Evolutionary conservation across 108 stramenopile species (phyloP).

Genomic region (Skeletonema costatum): DNA sequence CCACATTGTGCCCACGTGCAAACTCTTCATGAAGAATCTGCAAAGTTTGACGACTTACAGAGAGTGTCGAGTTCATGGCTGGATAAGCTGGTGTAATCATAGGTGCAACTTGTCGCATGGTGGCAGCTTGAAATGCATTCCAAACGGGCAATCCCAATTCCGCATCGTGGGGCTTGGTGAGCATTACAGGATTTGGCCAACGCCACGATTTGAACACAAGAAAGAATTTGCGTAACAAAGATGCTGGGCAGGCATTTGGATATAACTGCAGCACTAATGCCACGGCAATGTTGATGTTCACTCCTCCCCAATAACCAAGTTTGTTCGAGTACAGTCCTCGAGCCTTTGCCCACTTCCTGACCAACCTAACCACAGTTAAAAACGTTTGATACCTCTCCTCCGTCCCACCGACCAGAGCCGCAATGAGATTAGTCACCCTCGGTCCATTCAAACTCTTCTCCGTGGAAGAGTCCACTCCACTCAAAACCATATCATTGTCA

Average conservation of each 20-base stretch:
- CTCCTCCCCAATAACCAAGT: conserved; percentile 95
- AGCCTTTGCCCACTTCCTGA: conserved; percentile 94
- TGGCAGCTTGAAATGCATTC: conserved; percentile 59
- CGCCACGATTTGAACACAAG: conserved; percentile 89
- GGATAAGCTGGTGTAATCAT: conserved; percentile 99
- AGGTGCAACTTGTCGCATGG: conserved; percentile 86
- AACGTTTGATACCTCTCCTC: conserved; percentile 82
- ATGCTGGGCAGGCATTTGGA: conserved; percentile 88
- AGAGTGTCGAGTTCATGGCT: conserved; percentile 96
- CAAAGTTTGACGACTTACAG: conserved; percentile 83
- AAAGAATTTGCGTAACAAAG: conserved; percentile 89
- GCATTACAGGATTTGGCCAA: conserved; percentile 88
- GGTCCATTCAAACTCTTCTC: conserved; percentile 97
- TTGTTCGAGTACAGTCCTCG: conserved; percentile 99
- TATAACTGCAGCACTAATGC: conserved; percentile 93
- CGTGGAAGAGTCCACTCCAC: conserved; percentile 91
- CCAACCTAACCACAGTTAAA: conserved; percentile 85
- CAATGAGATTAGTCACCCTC: conserved; percentile 94
- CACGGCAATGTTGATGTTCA: conserved; percentile 98
- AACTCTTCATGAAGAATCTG: conserved; percentile 91
- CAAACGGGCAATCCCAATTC: conserved; percentile 82
- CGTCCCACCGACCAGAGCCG: conserved; percentile 83
- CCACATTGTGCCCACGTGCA: conserved; percentile 71
- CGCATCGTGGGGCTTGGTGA: conserved; percentile 87
- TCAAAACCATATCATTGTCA: conserved; percentile 91